These are phyloP conservation scores for Purshia tridentata DNA, from an alignment of 306 rosid species.

Conservation along the genomic window DNA sequence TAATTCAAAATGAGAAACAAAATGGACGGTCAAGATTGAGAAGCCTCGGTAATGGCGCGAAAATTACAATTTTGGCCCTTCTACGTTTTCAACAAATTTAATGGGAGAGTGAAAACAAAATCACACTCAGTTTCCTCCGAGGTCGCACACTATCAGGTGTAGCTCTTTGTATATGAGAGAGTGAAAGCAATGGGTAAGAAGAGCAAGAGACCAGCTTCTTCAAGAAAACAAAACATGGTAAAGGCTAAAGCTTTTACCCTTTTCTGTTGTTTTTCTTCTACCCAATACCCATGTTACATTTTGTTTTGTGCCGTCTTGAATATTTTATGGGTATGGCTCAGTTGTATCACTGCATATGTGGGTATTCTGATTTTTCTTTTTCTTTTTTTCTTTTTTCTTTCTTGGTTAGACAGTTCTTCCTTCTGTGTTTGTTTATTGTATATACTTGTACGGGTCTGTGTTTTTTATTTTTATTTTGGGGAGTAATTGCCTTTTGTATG, in stretches of 20 bases:
- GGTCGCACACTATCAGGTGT: too few relatives aligned
- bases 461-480: background rate
- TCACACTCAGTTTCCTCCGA: too few relatives aligned
- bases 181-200: background rate
- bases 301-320: too few relatives aligned
- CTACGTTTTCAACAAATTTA: background rate
- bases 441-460: background rate
- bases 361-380: background rate
- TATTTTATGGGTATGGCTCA: background rate
- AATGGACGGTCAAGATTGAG: conserved; percentile 10
- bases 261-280: background rate
- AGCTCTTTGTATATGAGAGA: background rate
- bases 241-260: background rate
- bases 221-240: background rate
- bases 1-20: background rate
- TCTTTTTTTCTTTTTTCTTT: background rate
- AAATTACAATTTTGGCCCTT: background rate
- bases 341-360: background rate
- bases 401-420: background rate
- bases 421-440: background rate
- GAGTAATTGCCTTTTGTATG: background rate
- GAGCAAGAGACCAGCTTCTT: background rate
- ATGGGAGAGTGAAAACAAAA: background rate
- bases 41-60: background rate
- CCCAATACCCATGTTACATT: background rate